Evolutionary conservation across 805 yeast genomes (phyloP).

Genomic region (Pichia insulana): DNA sequence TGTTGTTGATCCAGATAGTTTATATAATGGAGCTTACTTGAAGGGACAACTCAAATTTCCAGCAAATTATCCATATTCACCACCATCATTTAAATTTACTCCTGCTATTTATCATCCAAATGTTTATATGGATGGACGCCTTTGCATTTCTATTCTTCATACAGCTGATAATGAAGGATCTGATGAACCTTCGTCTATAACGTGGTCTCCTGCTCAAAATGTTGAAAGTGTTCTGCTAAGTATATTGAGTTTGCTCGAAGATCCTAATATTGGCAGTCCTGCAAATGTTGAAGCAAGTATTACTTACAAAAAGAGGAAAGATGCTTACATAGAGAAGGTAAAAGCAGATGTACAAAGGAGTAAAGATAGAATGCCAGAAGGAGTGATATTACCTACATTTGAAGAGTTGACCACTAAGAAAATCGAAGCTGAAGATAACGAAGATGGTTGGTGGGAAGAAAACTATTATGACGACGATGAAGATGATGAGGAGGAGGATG

Average conservation of each 20-base stretch:
- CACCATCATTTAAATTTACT: constrained; percentile 88
- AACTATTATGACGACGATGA: constrained; percentile 27
- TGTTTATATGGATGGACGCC: constrained; percentile 87
- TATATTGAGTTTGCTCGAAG: constrained; percentile 83
- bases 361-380: constrained; percentile 77
- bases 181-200: constrained; percentile 89
- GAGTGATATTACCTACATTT: constrained; percentile 70
- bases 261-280: constrained; percentile 89
- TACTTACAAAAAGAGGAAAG: constrained; percentile 77
- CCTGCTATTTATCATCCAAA: constrained; percentile 96
- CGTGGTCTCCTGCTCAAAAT: constrained; percentile 93
- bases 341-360: constrained; percentile 75
- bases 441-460: constrained; percentile 28
- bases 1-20: constrained; percentile 83
- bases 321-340: constrained; percentile 69
- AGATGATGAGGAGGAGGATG: constrained; percentile 24
- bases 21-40: constrained; percentile 91
- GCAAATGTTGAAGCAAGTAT: constrained; percentile 98
- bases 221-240: constrained; percentile 90
- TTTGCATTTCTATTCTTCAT: constrained; percentile 90
- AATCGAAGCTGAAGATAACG: constrained; percentile 23
- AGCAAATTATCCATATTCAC: constrained; percentile 80
- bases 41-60: constrained; percentile 93
- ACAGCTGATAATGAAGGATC: constrained; percentile 80
- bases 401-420: constrained; percentile 37